phyloP scores from a whole-genome alignment of 2,329 filamentous ascomycete genomes.

The Beauveria scarabaeidicola region DNA sequence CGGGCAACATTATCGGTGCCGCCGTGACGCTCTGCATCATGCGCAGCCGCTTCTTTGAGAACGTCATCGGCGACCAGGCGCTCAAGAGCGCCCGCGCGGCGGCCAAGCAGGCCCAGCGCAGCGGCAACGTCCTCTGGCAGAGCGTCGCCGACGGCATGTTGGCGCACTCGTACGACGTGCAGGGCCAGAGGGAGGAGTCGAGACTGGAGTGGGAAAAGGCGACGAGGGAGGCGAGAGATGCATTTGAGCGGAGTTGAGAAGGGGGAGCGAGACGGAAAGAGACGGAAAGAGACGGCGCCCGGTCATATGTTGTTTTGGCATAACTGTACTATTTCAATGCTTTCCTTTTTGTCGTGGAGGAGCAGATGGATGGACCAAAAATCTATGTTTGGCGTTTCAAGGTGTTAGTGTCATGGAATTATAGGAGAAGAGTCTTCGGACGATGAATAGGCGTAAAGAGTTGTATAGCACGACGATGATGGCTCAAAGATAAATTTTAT shows the following conservation, averaged over 20 bases:
- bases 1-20: constrained; percentile 71
- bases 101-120: constrained; percentile 57
- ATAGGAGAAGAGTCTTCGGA: neutral
- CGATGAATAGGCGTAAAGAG: constrained; percentile 11
- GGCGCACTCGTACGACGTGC: constrained; percentile 63
- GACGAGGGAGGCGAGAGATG: constrained; percentile 33
- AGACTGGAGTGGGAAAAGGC: constrained; percentile 32
- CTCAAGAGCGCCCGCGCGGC: constrained; percentile 68
- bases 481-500: constrained; percentile 15
- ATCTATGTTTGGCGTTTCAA: neutral
- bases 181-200: constrained; percentile 49
- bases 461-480: constrained; percentile 20
- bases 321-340: constrained; percentile 17
- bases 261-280: too few species aligned
- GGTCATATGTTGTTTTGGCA: constrained; percentile 12
- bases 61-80: constrained; percentile 72
- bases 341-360: neutral
- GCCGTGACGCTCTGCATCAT: constrained; percentile 79
- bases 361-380: neutral
- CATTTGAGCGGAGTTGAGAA: constrained; percentile 29
- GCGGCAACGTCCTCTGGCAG: constrained; percentile 66
- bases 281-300: neutral
- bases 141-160: constrained; percentile 75
- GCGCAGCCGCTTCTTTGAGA: constrained; percentile 72
- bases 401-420: constrained; percentile 3